phyloP scores from a whole-genome alignment of 129 eudicot genomes.

The Saposhnikovia divaricata region DNA sequence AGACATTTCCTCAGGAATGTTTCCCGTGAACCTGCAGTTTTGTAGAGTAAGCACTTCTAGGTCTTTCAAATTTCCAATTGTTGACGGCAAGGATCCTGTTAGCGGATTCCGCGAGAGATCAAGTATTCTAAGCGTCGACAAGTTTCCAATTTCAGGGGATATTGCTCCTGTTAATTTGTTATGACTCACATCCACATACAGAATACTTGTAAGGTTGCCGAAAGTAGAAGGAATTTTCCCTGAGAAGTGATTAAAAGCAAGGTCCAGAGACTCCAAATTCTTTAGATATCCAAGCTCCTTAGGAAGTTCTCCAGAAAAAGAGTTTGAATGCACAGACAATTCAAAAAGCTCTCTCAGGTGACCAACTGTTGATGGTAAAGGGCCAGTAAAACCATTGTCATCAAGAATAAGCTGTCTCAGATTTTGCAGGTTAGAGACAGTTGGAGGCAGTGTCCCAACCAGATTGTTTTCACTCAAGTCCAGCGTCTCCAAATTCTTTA shows the following conservation, averaged over 20 bases:
- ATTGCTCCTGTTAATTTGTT: slow-evolving; percentile 55
- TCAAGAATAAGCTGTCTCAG: slow-evolving; percentile 66
- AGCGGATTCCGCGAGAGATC: slow-evolving; percentile 63
- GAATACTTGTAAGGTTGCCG: slow-evolving; percentile 45
- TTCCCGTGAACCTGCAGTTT: slow-evolving; percentile 51
- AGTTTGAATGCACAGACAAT: slow-evolving; percentile 58
- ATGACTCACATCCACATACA: slow-evolving; percentile 50
- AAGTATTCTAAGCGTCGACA: slow-evolving; percentile 41
- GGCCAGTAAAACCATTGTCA: slow-evolving; percentile 57
- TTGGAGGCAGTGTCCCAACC: slow-evolving; percentile 39
- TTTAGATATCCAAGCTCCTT: slow-evolving; percentile 49
- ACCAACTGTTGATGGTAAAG: slow-evolving; percentile 59
- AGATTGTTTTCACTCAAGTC: slow-evolving; percentile 63
- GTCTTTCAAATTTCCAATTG: slow-evolving; percentile 41
- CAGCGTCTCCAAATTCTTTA: slow-evolving; percentile 42
- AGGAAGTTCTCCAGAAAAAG: slow-evolving; percentile 71
- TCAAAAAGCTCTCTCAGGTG: slow-evolving; percentile 48
- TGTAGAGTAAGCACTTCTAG: slow-evolving; percentile 45
- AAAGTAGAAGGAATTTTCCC: slow-evolving; percentile 62
- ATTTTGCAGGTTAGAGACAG: slow-evolving; percentile 32
- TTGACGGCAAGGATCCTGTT: slow-evolving; percentile 44
- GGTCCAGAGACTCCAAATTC: slow-evolving; percentile 58
- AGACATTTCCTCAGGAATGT: slow-evolving; percentile 57
- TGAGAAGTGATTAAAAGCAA: slow-evolving; percentile 57
- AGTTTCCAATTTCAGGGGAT: slow-evolving; percentile 47